Percentiles rank a stretch among this genome's conserved stretches.
Evolutionary conservation across 23 red algal genomes (phyloP).

Genomic region (Gracilaria domingensis): DNA sequence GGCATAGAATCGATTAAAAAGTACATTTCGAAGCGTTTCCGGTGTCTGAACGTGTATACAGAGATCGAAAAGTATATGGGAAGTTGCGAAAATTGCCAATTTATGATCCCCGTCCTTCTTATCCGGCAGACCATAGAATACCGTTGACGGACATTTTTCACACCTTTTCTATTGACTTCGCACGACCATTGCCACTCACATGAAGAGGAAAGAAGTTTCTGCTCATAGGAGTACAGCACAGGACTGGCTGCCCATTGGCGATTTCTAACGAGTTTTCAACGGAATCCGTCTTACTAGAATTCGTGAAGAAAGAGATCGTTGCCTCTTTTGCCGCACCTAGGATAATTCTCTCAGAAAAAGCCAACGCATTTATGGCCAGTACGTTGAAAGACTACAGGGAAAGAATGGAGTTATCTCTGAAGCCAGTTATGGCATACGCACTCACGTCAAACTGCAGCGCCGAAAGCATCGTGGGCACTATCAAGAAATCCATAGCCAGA

Average conservation of each 20-base stretch:
- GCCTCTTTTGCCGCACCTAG: background rate
- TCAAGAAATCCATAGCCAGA: background rate
- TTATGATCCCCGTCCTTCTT: background rate
- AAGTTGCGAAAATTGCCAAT: constrained; percentile 3
- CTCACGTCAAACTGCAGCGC: constrained; percentile 28
- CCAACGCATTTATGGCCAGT: background rate
- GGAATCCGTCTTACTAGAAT: background rate
- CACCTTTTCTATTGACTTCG: no score
- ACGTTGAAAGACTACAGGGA: constrained; percentile 10
- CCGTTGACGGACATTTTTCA: background rate
- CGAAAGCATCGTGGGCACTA: constrained; percentile 26
- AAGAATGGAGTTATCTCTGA: background rate
- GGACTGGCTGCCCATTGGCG: constrained; percentile 2
- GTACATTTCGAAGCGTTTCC: background rate
- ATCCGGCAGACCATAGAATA: background rate
- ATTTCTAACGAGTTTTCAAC: background rate
- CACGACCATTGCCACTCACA: background rate
- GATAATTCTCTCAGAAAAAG: constrained; percentile 16
- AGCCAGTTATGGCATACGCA: constrained; percentile 23
- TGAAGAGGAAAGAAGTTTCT: background rate
- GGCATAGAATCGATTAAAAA: background rate
- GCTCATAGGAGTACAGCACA: background rate
- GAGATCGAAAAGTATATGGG: constrained; percentile 13
- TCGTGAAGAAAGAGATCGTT: constrained; percentile 37
- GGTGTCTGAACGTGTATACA: constrained; percentile 14